Percentiles rank a stretch among this genome's conserved stretches.
These are phyloP conservation scores for Vigna hirtella DNA, from an alignment of 306 rosid genomes.

Conservation along the genomic window DNA sequence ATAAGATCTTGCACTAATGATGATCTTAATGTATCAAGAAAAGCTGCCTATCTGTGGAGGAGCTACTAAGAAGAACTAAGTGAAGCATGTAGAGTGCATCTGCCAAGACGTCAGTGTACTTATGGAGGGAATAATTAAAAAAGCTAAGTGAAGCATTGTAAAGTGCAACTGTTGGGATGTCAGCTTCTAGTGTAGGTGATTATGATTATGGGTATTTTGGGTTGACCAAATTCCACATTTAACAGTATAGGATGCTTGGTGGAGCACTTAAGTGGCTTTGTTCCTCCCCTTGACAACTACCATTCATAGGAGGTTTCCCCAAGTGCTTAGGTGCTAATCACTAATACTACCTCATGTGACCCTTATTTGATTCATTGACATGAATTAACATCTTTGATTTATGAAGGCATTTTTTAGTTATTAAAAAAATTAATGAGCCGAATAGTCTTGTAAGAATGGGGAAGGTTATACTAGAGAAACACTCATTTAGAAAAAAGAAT, in stretches of 20 bases:
- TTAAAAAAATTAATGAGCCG: not conserved
- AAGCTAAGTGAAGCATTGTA: not conserved
- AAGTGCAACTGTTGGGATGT: too few relatives aligned
- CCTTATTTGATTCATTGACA: not conserved
- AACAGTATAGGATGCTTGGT: not conserved
- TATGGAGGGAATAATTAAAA: not conserved
- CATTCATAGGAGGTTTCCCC: not conserved
- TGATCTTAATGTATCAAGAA: too few relatives aligned
- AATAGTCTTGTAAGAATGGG: not conserved
- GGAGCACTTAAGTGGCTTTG: not conserved
- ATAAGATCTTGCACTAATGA: too few relatives aligned
- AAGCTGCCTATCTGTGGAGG: too few relatives aligned
- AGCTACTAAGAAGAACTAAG: too few relatives aligned
- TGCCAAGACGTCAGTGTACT: too few relatives aligned
- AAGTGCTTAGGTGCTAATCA: not conserved
- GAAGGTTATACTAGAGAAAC: conserved; percentile 10
- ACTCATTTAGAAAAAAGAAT: not conserved
- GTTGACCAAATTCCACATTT: not conserved
- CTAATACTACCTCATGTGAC: not conserved
- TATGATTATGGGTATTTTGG: not conserved
- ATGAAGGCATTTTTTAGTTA: conserved; percentile 3
- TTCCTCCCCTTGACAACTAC: not conserved
- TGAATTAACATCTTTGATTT: not conserved
- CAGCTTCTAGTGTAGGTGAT: too few relatives aligned
- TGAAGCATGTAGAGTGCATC: too few relatives aligned